Base-by-base conservation (phyloP, 352 stramenopile genomes). In the Saprolegnia parasitica region DNA sequence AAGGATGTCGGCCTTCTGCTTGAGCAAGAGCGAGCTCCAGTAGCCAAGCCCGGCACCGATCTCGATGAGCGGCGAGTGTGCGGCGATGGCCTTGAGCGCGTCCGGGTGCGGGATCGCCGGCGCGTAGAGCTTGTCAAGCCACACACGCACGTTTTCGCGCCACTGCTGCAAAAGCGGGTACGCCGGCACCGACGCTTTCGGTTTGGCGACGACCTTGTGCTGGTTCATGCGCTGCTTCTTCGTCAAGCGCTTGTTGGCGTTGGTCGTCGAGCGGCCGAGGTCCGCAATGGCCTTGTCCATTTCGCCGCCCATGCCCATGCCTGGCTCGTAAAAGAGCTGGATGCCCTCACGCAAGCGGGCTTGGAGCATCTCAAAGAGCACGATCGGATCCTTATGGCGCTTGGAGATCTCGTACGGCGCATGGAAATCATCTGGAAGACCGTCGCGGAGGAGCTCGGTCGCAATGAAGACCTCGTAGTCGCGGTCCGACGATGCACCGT, bases 131-230 rank as follows among this genome's bases (percentile, higher is more conserved):
- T 89, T 81, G 54, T 79, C 90, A 73, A 77, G 83, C 85, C 83
- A 91, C 58, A 89, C 83, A 32, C 83, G 81, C 55, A 80, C 91
- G 62, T 86, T 91, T 65, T 90, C 83, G 63, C 85, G 83, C 85
- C 85, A 93, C 64, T 90, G 76, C 15, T 78, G 55, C 8, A 93
- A 72, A 63, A 91, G 68, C 40, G 84, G 74, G 71, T 86, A 93
- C 54, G 77, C 79, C 11, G 85, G 85, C 67, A 90, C 74, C 40
- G 88, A 79, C 13, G 71, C 57, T 13, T 86, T 60, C 45, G n/a
- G 73, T 71, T 46, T 88, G 76, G 20, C 80, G 78, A 42, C 77
- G 78, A 50, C 37, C 45, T 86, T 86, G 68, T 87, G 70, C 54
- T 89, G 87, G 67, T 88, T 86, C 68, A 81, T 81, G 18, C 77